phyloP scores from a whole-genome alignment of 179 eudicot species.

The Carnegiea gigantea region DNA sequence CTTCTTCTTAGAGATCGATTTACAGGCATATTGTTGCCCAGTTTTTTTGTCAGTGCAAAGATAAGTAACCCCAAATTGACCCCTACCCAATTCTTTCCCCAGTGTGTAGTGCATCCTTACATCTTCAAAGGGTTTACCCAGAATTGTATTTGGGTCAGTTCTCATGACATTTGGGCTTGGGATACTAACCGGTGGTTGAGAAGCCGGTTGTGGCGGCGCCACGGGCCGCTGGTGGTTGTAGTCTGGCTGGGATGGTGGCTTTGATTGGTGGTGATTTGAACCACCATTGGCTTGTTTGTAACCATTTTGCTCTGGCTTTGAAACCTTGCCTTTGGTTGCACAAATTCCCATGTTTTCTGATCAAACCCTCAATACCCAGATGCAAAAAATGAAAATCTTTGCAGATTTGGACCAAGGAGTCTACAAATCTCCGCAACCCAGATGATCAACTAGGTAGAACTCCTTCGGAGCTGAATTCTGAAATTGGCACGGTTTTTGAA shows the following conservation, averaged over 20 bases:
- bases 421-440: constrained; percentile 12
- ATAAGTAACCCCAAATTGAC: constrained; percentile 51
- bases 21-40: constrained; percentile 42
- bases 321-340: constrained; percentile 39
- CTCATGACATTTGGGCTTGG: constrained; percentile 27
- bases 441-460: not conserved
- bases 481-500: not conserved
- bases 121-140: constrained; percentile 45
- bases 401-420: constrained; percentile 5
- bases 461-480: not conserved
- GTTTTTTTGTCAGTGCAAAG: constrained; percentile 38
- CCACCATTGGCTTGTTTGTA: constrained; percentile 21
- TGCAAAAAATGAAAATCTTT: not conserved
- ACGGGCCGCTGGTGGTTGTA: constrained; percentile 16
- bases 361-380: not conserved
- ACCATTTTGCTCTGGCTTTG: constrained; percentile 30
- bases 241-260: constrained; percentile 22
- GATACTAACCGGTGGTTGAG: constrained; percentile 27
- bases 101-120: constrained; percentile 35
- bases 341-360: constrained; percentile 48
- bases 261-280: constrained; percentile 9
- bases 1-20: constrained; percentile 47
- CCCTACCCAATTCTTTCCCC: constrained; percentile 49
- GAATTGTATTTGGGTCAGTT: constrained; percentile 30
- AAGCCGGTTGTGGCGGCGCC: constrained; percentile 11